phyloP scores from a whole-genome alignment of 441 rosid species.

The Adansonia gregorii region DNA sequence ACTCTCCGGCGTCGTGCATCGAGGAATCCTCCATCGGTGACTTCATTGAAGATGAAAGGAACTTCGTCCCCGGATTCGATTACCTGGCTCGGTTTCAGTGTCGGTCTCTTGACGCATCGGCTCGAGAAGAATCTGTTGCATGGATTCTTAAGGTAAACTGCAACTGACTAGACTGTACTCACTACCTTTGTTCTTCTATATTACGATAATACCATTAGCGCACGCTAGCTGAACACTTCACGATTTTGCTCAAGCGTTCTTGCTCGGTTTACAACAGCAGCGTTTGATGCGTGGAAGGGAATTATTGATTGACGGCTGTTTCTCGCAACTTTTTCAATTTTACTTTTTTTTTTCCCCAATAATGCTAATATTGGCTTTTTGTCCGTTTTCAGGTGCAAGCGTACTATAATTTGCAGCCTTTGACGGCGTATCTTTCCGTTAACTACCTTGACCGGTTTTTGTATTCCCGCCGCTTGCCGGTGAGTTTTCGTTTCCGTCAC shows the following conservation, averaged over 20 bases:
- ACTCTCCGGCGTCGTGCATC: slow-evolving; percentile 42
- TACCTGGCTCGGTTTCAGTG: slow-evolving; percentile 75
- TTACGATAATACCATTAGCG: slow-evolving; percentile 26
- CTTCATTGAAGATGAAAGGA: slow-evolving; percentile 69
- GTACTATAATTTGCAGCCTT: slow-evolving; percentile 66
- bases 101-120: slow-evolving; percentile 76
- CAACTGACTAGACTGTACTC: neutral
- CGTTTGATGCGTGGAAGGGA: slow-evolving; percentile 16
- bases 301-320: slow-evolving; percentile 19
- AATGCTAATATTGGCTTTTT: neutral
- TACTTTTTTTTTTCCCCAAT: neutral
- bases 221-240: neutral
- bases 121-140: slow-evolving; percentile 82
- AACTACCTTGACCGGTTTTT: slow-evolving; percentile 94
- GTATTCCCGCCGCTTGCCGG: slow-evolving; percentile 69
- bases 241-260: neutral
- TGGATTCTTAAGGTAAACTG: slow-evolving; percentile 85
- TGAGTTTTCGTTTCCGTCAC: slow-evolving; percentile 35
- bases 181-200: neutral
- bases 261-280: neutral
- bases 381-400: slow-evolving; percentile 66
- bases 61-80: slow-evolving; percentile 87
- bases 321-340: neutral
- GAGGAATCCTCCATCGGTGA: slow-evolving; percentile 76
- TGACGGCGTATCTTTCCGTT: slow-evolving; percentile 94